Conservation (phyloP, 768 basidiomycete species). For the Kwoniella mangroviensis region DNA sequence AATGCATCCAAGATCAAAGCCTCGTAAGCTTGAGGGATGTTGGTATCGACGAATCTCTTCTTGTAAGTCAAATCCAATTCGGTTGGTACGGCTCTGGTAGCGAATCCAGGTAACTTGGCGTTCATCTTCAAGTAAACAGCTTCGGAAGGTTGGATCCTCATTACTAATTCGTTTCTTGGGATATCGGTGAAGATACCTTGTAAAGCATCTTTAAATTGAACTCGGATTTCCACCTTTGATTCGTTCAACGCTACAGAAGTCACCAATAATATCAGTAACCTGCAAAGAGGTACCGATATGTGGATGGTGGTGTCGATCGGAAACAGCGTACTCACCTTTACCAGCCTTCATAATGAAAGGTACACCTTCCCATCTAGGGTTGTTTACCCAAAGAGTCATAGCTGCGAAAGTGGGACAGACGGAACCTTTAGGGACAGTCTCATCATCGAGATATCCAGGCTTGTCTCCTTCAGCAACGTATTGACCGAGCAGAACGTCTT, state of each 20-base stretch:
- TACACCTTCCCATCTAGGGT: constrained; percentile 97
- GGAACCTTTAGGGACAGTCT: constrained; percentile 89
- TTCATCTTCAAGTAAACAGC: constrained; percentile 97
- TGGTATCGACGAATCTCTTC: constrained; percentile 83
- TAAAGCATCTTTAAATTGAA: constrained; percentile 97
- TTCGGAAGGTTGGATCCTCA: constrained; percentile 95
- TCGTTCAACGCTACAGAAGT: constrained; percentile 80
- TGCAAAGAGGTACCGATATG: no score
- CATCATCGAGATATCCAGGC: constrained; percentile 98
- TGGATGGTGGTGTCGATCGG: no score
- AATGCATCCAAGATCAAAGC: constrained; percentile 92
- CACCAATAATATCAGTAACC: constrained; percentile 8
- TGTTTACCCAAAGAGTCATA: constrained; percentile 86
- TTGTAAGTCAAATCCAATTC: constrained; percentile 99
- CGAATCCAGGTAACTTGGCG: constrained; percentile 87
- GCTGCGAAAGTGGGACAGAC: constrained; percentile 94
- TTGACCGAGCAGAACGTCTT: constrained; percentile 89
- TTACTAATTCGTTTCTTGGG: constrained; percentile 93
- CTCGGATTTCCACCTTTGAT: constrained; percentile 95
- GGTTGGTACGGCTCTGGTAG: constrained; percentile 86
- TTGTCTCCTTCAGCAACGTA: constrained; percentile 77
- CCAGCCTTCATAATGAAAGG: constrained; percentile 98
- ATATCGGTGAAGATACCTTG: constrained; percentile 96
- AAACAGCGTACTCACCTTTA: constrained; percentile 69
- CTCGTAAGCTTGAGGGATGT: constrained; percentile 95